A percentile compares a stretch with the other conserved stretches of the same genome.
phyloP scores from a whole-genome alignment of 2,329 filamentous ascomycete species.

The Emericellopsis atlantica region DNA sequence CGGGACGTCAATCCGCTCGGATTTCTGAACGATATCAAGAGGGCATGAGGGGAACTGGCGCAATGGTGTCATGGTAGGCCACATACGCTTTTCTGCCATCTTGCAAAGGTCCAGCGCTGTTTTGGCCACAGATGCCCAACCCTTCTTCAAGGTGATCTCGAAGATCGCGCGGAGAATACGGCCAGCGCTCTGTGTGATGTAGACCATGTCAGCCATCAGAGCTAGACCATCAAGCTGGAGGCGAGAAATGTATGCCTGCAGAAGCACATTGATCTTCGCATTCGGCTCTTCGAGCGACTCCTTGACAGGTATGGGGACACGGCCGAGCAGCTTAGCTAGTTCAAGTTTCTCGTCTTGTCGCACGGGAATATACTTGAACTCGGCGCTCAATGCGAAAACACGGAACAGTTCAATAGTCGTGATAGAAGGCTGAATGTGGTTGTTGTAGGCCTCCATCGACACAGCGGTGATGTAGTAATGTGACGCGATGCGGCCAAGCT shows the following conservation, averaged over 20 bases:
- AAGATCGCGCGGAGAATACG: slow-evolving; percentile 93
- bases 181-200: slow-evolving; percentile 94
- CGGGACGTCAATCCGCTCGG: slow-evolving; percentile 86
- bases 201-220: slow-evolving; percentile 96
- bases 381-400: slow-evolving; percentile 87
- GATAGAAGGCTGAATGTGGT: slow-evolving; percentile 85
- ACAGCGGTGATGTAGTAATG: slow-evolving; percentile 97
- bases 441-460: slow-evolving; percentile 96
- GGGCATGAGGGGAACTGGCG: slow-evolving; percentile 80
- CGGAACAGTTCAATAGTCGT: slow-evolving; percentile 93
- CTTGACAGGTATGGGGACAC: slow-evolving; percentile 92
- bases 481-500: slow-evolving; percentile 88
- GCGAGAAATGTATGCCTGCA: slow-evolving; percentile 93
- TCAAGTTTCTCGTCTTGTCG: slow-evolving; percentile 96
- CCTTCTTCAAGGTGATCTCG: slow-evolving; percentile 94
- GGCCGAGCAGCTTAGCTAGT: slow-evolving; percentile 76
- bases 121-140: slow-evolving; percentile 88
- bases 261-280: slow-evolving; percentile 93
- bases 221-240: slow-evolving; percentile 89
- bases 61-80: slow-evolving; percentile 95
- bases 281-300: slow-evolving; percentile 95
- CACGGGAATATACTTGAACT: slow-evolving; percentile 98
- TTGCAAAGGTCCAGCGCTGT: slow-evolving; percentile 91
- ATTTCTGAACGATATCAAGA: slow-evolving; percentile 77
- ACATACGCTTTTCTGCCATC: slow-evolving; percentile 99